phyloP scores from a whole-genome alignment of 2,329 filamentous ascomycete genomes.

The Botrytis medusae region DNA sequence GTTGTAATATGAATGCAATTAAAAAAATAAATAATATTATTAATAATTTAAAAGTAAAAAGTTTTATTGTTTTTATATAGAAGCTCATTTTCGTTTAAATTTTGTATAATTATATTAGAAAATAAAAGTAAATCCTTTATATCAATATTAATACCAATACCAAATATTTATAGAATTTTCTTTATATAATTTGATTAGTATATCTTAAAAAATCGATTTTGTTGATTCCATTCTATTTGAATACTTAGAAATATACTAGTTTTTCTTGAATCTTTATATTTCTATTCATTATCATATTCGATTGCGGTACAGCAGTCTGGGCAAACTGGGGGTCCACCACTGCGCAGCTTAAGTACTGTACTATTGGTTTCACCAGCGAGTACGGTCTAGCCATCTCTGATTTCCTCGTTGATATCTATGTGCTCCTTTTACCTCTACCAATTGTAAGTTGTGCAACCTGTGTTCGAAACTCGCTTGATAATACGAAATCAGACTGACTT shows the following conservation, averaged over 20 bases:
- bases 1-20: not conserved
- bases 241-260: not conserved
- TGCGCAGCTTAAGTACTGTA: not conserved
- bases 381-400: not conserved
- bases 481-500: not conserved
- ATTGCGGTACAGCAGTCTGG: constrained; percentile 1
- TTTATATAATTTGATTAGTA: not conserved
- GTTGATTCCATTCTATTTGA: not conserved
- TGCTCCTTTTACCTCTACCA: not conserved
- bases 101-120: not conserved
- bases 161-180: not conserved
- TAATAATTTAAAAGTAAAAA: not conserved
- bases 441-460: not conserved
- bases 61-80: not conserved
- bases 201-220: not conserved
- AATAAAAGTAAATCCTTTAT: not conserved
- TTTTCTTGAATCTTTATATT: not conserved
- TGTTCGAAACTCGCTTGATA: not conserved
- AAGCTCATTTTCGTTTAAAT: not conserved
- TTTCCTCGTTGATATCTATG: not conserved
- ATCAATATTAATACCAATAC: not conserved
- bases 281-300: not conserved
- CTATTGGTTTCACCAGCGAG: not conserved
- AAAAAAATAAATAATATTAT: too few species aligned
- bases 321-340: not conserved